phyloP scores from a whole-genome alignment of 495 filamentous ascomycete species.

The Extremus antarcticus region DNA sequence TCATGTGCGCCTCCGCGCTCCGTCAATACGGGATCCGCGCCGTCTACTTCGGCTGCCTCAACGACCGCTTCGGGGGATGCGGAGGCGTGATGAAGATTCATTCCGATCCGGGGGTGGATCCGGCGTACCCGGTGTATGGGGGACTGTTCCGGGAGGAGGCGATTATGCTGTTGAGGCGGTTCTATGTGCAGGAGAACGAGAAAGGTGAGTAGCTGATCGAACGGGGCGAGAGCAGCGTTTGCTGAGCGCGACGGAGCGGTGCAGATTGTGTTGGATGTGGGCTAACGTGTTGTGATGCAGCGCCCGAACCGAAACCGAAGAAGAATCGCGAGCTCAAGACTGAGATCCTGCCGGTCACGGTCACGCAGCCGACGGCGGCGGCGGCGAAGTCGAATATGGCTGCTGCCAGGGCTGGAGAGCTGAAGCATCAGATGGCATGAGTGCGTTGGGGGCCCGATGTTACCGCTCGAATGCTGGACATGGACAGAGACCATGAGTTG shows the following conservation, averaged over 20 bases:
- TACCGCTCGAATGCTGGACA: too few relatives aligned
- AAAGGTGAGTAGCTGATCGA: conserved; percentile 49
- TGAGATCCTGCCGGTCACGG: conserved; percentile 33
- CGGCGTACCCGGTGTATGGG: conserved; percentile 63
- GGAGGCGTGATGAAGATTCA: conserved; percentile 84
- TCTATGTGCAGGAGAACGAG: conserved; percentile 94
- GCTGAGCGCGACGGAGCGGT: too few relatives aligned
- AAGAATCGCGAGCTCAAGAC: conserved; percentile 42
- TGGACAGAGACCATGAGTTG: too few relatives aligned
- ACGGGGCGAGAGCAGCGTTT: too few relatives aligned
- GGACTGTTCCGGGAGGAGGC: conserved; percentile 80
- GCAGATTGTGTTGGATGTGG: too few relatives aligned
- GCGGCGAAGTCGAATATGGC: background rate
- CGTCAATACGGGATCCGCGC: conserved; percentile 69
- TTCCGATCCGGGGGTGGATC: conserved; percentile 57
- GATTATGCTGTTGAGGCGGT: conserved; percentile 78
- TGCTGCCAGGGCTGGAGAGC: background rate
- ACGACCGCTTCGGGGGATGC: conserved; percentile 92
- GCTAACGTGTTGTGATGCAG: conserved; percentile 25
- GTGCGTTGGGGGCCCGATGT: too few relatives aligned
- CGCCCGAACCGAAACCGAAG: conserved; percentile 51
- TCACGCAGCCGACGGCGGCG: background rate
- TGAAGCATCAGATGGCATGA: background rate
- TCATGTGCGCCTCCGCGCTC: conserved; percentile 94
- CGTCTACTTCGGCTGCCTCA: conserved; percentile 89